Base-by-base conservation (phyloP, 306 rosid genomes). In the Myrica gale region DNA sequence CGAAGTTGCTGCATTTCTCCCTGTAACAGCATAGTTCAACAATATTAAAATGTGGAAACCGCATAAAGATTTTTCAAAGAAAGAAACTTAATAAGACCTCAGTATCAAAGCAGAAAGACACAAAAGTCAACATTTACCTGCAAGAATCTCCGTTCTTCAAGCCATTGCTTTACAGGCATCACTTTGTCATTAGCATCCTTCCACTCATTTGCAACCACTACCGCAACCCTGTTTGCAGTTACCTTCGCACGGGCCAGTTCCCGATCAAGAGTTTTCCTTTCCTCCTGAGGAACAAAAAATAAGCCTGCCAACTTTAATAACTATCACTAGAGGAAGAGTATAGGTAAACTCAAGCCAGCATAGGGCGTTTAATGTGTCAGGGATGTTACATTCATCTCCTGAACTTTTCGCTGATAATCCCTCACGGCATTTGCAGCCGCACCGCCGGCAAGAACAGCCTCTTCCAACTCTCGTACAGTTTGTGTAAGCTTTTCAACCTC, bases 341-440 rank as follows among this genome's bases (percentile, higher is more conserved):
- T 48, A 71, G 68, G 19, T 11, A 79, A 68, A 50, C 1, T 41
- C 53, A n/a, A 69, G 77, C 26, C 60, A 68, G 73, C 16, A 51
- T 57, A 53, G 79, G 51, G 63, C 66, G 72, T 58, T 75, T 60
- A 45, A 77, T 21, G 74, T 62, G 52, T 43, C 58, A 45, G 62
- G 82, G 68, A 76, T 20, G 9, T 85, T 92, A 96, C 99, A 88
- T 96, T 96, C 99, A 96, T 92, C 86, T 96, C 99, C 83, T 96
- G 99, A 81, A 96, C 86, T 87, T 96, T 92, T 82, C 99, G 91
- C 84, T 92, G 98, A 84, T 96, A 96, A 85, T 96, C 99, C 82
- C 99, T 90, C 88, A 96, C 99, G 76, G 96, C 99, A 87, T 96
- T 96, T 26, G 99, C 99, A n/a, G 99, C 99, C 37, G 99, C 98